Base-by-base conservation (phyloP, 1,139 yeast species). In the Protomyces lactucae-debilis region DNA sequence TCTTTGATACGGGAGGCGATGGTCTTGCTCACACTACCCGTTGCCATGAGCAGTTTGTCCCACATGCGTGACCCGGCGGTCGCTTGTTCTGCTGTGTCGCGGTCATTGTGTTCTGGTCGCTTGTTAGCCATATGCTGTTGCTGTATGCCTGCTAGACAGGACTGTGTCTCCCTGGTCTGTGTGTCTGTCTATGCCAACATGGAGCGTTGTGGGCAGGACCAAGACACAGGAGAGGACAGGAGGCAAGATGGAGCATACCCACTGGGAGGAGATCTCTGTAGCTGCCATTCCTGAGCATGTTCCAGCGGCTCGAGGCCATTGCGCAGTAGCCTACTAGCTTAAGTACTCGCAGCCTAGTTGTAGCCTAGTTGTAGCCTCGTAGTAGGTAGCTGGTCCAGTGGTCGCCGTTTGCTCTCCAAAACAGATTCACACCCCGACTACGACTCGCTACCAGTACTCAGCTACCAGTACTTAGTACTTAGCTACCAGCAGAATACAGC, bases 51-150 rank as follows among this genome's bases (percentile, higher is more conserved):
- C 2, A 59, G 52, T 18, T 59, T 59, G 45, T 59, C 63, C 63
- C 63, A 59, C 21, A 59, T 48, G 16, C 61, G 46, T 9, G 61
- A 48, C 1, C 61, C 61, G n/a, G 61, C 61, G 12, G 61, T 51
- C 48, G 55, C 61, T 28, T 57, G 55, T 10, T 57, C 61, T 5
- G 51, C 45, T 4, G 61, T n/a, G 36, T 57, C 61, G 36, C 61
- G 55, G 25, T 45, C 54, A 25, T 48, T 53, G 32, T 16, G 43
- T 32, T 45, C 36, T 18, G 52, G 43, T 21, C 8, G 14, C 10
- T 9, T 18, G 54, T 56, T 36, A 56, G 60, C 37, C 21, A 28
- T 28, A 9, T 6, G 5, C 32, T 1, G 8, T 28, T 28, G 32
- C 0, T 5, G 32, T 28, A 4, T 28, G 23, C 23, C 32, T 28